These are phyloP conservation scores for Melampsora americana DNA, from an alignment of 1,284 basidiomycete genomes.

Conservation along the genomic window DNA sequence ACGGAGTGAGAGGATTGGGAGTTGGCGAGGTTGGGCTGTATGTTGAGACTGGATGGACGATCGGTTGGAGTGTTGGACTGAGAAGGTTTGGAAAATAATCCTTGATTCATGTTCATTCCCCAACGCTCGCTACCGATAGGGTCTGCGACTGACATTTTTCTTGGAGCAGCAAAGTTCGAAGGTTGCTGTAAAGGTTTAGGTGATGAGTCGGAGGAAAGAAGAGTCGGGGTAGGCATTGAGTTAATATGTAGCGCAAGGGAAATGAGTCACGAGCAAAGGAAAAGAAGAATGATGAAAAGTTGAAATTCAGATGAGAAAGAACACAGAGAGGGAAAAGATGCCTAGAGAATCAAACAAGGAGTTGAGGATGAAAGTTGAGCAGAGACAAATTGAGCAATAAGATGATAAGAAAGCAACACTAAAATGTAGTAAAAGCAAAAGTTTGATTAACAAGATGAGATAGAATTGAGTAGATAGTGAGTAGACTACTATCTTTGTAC, in stretches of 20 bases:
- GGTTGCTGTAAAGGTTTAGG: neutral
- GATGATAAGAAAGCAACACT: conserved; percentile 4
- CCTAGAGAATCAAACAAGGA: conserved; percentile 11
- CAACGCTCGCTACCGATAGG: neutral
- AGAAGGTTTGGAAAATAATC: neutral
- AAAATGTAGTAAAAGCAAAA: neutral
- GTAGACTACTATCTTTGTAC: too few species aligned
- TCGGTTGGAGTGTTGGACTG: neutral
- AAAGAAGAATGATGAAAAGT: too few species aligned
- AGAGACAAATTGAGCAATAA: conserved; percentile 1
- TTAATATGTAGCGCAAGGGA: neutral
- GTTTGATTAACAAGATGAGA: too few species aligned
- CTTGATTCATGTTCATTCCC: neutral
- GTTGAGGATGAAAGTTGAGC: neutral
- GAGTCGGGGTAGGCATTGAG: conserved; percentile 2
- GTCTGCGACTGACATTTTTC: neutral
- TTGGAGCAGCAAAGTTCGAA: neutral
- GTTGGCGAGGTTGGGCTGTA: neutral
- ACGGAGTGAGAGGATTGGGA: conserved; percentile 5
- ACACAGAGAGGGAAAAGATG: neutral
- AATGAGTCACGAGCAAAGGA: neutral
- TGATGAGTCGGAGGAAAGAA: neutral
- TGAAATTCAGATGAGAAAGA: neutral
- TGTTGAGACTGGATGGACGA: conserved; percentile 1
- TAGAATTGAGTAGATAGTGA: too few species aligned